Conservation (phyloP, 495 filamentous ascomycete species). For the Hapsidospora chrysogenum region DNA sequence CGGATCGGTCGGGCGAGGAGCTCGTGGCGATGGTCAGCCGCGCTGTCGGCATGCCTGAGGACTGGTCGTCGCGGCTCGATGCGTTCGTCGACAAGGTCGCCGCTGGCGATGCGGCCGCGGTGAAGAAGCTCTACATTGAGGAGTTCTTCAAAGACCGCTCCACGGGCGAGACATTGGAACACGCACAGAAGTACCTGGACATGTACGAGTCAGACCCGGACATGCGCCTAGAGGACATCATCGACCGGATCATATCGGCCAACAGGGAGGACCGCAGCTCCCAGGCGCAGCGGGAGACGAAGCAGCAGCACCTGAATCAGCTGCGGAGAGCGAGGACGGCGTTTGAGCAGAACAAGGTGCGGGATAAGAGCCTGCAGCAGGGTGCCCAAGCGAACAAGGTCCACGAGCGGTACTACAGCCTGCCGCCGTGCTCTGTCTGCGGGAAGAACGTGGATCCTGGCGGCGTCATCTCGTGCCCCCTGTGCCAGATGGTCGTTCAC, state of each 20-base stretch:
- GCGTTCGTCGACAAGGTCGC: slow-evolving; percentile 7
- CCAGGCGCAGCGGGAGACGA: slow-evolving; percentile 15
- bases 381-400: slow-evolving; percentile 17
- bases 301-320: slow-evolving; percentile 21
- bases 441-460: slow-evolving; percentile 10
- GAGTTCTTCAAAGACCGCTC: slow-evolving; percentile 15
- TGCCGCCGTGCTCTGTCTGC: slow-evolving; percentile 22
- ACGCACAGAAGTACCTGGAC: slow-evolving; percentile 20
- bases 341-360: slow-evolving; percentile 10
- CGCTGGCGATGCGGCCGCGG: slow-evolving; percentile 5
- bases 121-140: slow-evolving; percentile 10
- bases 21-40: slow-evolving; percentile 2
- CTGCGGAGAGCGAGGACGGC: slow-evolving; percentile 24
- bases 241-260: slow-evolving; percentile 19
- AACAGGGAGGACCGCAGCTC: slow-evolving; percentile 14
- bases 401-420: slow-evolving; percentile 14
- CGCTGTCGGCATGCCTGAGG: slow-evolving; percentile 5
- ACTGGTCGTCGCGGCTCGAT: slow-evolving; percentile 5
- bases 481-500: slow-evolving; percentile 20
- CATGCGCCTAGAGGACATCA: slow-evolving; percentile 17
- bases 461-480: slow-evolving; percentile 17
- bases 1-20: slow-evolving; percentile 5
- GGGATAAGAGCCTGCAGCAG: slow-evolving; percentile 1
- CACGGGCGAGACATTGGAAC: slow-evolving; percentile 7
- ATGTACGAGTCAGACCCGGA: slow-evolving; percentile 13